Conservation (phyloP, 179 eudicot genomes). For the Carnegiea gigantea region DNA sequence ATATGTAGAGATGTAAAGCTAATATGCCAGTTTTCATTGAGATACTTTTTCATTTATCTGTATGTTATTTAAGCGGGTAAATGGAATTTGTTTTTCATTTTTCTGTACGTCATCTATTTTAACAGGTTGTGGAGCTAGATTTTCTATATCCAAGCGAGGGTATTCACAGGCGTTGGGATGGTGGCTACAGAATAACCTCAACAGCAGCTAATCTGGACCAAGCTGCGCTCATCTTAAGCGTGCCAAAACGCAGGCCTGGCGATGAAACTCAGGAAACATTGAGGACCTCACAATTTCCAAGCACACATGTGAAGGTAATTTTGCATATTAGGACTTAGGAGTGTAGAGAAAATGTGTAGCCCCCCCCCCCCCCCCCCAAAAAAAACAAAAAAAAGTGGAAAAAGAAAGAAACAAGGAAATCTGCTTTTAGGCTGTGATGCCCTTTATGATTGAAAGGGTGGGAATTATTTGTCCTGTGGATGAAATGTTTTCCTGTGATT, state of each 20-base stretch:
- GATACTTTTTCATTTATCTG: background rate
- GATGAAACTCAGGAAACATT: slow-evolving; percentile 71
- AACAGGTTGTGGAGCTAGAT: slow-evolving; percentile 64
- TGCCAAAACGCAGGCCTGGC: slow-evolving; percentile 53
- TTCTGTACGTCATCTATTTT: background rate
- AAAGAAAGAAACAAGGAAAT: background rate
- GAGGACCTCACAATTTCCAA: slow-evolving; percentile 64
- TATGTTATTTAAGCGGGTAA: background rate
- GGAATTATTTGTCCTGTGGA: background rate
- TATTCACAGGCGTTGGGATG: slow-evolving; percentile 66
- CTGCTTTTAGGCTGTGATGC: background rate
- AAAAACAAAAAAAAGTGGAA: background rate
- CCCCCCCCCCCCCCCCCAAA: too few relatives aligned
- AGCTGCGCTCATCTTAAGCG: slow-evolving; percentile 60
- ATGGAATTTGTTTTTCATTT: background rate
- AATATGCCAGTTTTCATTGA: slow-evolving; percentile 10
- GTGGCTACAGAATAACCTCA: slow-evolving; percentile 57
- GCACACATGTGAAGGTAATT: slow-evolving; percentile 61
- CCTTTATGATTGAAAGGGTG: background rate
- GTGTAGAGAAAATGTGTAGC: too few relatives aligned
- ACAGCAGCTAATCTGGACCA: slow-evolving; percentile 63
- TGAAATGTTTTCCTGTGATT: background rate
- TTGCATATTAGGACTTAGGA: background rate
- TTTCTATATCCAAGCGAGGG: slow-evolving; percentile 77
- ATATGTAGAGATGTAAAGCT: background rate